phyloP scores from a whole-genome alignment of 2,329 filamentous ascomycete species.

The Verticillium zaregamsianum region DNA sequence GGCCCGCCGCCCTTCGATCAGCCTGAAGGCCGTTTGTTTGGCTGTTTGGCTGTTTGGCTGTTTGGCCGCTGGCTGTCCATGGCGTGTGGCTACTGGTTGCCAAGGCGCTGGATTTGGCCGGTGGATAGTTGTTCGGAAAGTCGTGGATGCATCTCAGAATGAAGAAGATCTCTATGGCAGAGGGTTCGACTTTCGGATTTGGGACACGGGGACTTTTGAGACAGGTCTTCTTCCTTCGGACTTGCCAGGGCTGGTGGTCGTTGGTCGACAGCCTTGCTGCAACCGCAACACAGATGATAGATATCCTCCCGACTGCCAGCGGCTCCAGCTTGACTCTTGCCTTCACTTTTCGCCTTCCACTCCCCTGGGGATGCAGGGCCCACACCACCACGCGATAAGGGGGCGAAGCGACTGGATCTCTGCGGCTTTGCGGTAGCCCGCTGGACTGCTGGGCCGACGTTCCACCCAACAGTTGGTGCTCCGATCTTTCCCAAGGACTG shows the following conservation, averaged over 20 bases:
- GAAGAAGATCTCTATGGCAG: too few species aligned
- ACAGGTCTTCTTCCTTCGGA: too few species aligned
- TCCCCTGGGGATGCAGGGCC: background rate
- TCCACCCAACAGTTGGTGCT: background rate
- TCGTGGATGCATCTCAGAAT: too few species aligned
- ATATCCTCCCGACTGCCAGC: background rate
- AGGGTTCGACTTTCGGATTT: too few species aligned
- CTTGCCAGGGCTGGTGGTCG: too few species aligned
- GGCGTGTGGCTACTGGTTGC: background rate
- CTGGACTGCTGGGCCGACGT: background rate
- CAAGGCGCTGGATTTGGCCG: background rate
- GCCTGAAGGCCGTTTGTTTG: background rate
- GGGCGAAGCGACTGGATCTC: background rate
- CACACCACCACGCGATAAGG: background rate
- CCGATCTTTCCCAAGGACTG: background rate
- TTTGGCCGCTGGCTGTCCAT: background rate
- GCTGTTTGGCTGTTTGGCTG: too few species aligned
- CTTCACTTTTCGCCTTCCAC: background rate
- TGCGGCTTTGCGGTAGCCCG: background rate
- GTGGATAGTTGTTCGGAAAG: too few species aligned
- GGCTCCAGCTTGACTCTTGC: background rate
- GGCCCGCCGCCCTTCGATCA: background rate
- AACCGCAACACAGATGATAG: too few species aligned
- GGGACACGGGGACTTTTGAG: too few species aligned
- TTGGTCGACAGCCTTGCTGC: too few species aligned